These are phyloP conservation scores for Amaranthus cruentus DNA, from an alignment of 148 eudicot genomes.

Conservation along the genomic window DNA sequence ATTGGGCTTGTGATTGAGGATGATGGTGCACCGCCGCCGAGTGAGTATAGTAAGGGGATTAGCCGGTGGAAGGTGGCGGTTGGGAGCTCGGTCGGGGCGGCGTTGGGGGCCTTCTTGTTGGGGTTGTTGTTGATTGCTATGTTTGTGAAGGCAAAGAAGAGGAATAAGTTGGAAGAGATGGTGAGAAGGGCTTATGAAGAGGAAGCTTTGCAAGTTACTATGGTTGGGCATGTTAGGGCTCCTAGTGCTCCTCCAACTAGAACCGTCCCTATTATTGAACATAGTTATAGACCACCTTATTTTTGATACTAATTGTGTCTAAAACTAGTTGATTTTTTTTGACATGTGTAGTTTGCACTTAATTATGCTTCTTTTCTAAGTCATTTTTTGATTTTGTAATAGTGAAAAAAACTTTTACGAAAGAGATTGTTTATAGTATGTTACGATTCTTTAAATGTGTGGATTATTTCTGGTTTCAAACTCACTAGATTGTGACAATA, in stretches of 20 bases:
- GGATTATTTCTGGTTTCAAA: background rate
- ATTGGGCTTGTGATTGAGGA: conserved; percentile 62
- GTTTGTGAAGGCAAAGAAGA: conserved; percentile 82
- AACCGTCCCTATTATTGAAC: conserved; percentile 59
- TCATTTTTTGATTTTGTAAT: conserved; percentile 12
- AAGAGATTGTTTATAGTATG: background rate
- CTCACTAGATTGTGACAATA: no score
- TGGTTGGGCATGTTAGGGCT: conserved; percentile 92
- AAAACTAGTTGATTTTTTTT: background rate
- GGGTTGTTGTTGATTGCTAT: conserved; percentile 69
- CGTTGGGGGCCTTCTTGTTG: conserved; percentile 63
- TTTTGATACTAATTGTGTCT: conserved; percentile 18
- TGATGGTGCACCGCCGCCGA: conserved; percentile 14
- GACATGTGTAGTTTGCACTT: conserved; percentile 3
- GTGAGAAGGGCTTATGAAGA: conserved; percentile 89
- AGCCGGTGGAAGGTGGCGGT: conserved; percentile 63
- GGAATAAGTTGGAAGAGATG: conserved; percentile 68
- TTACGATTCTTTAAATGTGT: background rate
- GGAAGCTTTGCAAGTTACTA: conserved; percentile 81
- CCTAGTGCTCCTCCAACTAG: conserved; percentile 50
- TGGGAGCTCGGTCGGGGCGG: conserved; percentile 77
- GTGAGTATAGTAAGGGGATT: conserved; percentile 28
- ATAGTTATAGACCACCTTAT: conserved; percentile 45
- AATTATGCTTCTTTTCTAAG: conserved; percentile 8
- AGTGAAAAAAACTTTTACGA: background rate